phyloP scores from a whole-genome alignment of 2,329 filamentous ascomycete species.

The Clonostachys chloroleuca region DNA sequence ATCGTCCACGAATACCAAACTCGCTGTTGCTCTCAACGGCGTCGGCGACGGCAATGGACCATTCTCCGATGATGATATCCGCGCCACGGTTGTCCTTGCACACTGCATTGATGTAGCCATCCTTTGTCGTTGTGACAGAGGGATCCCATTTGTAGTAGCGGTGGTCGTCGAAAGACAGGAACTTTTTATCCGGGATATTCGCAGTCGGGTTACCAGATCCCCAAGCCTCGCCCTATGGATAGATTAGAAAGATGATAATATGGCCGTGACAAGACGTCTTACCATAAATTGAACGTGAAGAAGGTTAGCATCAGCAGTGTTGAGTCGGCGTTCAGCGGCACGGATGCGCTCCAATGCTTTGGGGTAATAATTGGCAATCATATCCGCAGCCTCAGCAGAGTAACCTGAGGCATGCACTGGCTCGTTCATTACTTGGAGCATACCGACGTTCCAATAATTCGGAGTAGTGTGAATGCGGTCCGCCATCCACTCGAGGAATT shows the following conservation, averaged over 20 bases:
- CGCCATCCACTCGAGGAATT: slow-evolving; percentile 51
- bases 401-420: slow-evolving; percentile 18
- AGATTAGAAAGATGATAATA: neutral
- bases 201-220: slow-evolving; percentile 48
- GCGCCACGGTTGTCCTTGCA: slow-evolving; percentile 41
- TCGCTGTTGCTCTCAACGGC: slow-evolving; percentile 35
- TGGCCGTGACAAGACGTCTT: slow-evolving; percentile 9
- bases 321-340: slow-evolving; percentile 34
- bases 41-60: slow-evolving; percentile 45
- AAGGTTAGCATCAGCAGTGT: slow-evolving; percentile 30
- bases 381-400: neutral
- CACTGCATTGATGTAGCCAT: slow-evolving; percentile 41
- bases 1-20: slow-evolving; percentile 23
- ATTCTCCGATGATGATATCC: slow-evolving; percentile 54
- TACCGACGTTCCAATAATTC: slow-evolving; percentile 50
- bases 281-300: slow-evolving; percentile 50
- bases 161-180: slow-evolving; percentile 53
- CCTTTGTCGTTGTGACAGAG: slow-evolving; percentile 18
- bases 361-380: slow-evolving; percentile 2
- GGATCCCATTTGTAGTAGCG: slow-evolving; percentile 52
- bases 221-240: slow-evolving; percentile 26
- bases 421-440: slow-evolving; percentile 56
- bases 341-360: slow-evolving; percentile 30
- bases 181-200: slow-evolving; percentile 31
- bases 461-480: slow-evolving; percentile 41